Evolutionary conservation across 2,329 filamentous ascomycete species (phyloP), one percentile per base, ranked within the genome.

Genomic region (Pseudodiploospora longispora): DNA sequence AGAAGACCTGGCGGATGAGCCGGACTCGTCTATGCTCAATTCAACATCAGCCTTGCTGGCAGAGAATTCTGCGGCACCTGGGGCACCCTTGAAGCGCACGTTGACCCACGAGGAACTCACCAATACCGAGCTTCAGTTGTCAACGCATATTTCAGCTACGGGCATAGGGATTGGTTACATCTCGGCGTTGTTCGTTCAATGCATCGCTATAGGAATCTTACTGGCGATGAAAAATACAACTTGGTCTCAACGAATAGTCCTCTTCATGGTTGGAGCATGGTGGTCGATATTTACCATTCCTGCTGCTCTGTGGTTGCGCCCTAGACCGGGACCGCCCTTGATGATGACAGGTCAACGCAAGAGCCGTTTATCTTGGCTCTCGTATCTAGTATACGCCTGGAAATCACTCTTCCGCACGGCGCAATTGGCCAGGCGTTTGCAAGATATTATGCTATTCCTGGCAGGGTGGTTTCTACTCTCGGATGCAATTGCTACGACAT

Each of bases 91-190:
- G 30, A 65, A 64, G 28, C 65, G 61, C 7, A 56, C 61, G 7
- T 63, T 66, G 28, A 71, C 68, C 2, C 63, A 69, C 48, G 62
- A 71, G 44, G 70, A 78, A 53, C 61, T 74, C 36, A 74, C 88
- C 56, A 70, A 78, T 51, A 59, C 72, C 37, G 87, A 91, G 60
- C 76, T 97, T 50, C 77, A 80, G 49, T 70, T 97, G 6, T 95
- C 90, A 1, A 95, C 90, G 2, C 82, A 84, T 54, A 94, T 98
- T 50, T 97, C 91, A 0, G 87, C 90, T 3, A 85, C 85, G 56
- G 93, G 93, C 8, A 91, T 97, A 42, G 91, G 90, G 1, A 95
- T 95, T 49, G 93, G 93, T 9, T 98, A 98, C 60, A 80, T 85
- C 33, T 89, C 89, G 1, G 88, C 87, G 0, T 74, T 97, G 1